Evolutionary conservation across 176 grass and related monocot genomes (phyloP).

Genomic region (Musa schizocarpa): DNA sequence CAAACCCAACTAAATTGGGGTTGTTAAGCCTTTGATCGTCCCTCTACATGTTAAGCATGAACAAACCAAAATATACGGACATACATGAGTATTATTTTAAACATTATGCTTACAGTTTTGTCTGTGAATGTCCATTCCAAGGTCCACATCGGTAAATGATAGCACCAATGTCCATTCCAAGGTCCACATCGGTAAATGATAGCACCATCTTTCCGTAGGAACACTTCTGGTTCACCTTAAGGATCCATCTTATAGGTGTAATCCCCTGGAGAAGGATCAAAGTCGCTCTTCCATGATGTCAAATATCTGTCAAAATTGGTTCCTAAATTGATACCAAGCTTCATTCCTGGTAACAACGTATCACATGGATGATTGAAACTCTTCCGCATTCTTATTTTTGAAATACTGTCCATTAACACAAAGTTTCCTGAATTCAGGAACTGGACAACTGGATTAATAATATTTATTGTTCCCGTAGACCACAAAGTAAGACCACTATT

Average conservation of each 20-base stretch:
- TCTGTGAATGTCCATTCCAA: too few relatives aligned
- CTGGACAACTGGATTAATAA: not conserved
- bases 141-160: too few relatives aligned
- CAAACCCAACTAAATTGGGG: too few relatives aligned
- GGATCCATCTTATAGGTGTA: not conserved
- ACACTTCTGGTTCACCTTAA: not conserved
- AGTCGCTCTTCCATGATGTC: constrained; percentile 3
- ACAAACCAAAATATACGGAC: too few relatives aligned
- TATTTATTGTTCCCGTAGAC: not conserved
- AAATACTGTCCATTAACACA: not conserved
- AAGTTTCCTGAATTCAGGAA: not conserved
- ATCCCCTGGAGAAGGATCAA: constrained; percentile 2
- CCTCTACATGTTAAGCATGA: too few relatives aligned
- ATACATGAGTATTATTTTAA: too few relatives aligned
- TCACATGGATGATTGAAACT: not conserved
- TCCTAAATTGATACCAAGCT: not conserved
- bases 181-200: not conserved
- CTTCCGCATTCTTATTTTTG: not conserved
- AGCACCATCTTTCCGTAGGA: not conserved
- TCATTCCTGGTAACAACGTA: not conserved
- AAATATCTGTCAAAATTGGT: not conserved
- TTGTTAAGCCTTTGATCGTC: too few relatives aligned
- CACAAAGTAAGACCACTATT: too few relatives aligned
- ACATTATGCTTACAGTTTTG: too few relatives aligned
- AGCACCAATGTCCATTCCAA: not conserved